Percentiles rank a stretch among this genome's conserved stretches.
These are phyloP conservation scores for Xylaria telfairii DNA, from an alignment of 495 filamentous ascomycete species.

Conservation along the genomic window DNA sequence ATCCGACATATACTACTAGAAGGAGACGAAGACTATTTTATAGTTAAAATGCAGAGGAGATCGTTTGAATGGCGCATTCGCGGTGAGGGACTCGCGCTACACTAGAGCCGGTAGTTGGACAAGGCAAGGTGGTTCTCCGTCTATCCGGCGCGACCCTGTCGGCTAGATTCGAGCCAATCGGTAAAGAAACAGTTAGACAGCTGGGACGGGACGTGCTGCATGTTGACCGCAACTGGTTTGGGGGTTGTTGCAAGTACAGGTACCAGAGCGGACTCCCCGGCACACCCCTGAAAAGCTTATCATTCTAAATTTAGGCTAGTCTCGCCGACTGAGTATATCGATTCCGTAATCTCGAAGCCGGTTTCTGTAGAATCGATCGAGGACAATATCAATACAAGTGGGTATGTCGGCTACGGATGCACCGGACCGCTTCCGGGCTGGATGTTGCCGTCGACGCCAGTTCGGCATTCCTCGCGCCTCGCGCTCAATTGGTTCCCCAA, in stretches of 20 bases:
- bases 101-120: conserved; percentile 1
- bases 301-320: conserved; percentile 8
- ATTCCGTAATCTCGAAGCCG: not conserved
- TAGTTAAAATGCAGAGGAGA: not conserved
- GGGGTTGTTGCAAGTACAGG: not conserved
- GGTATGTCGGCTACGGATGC: not conserved
- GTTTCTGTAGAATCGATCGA: conserved; percentile 4
- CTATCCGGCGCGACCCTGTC: not conserved
- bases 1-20: not conserved
- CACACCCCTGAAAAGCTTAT: not conserved
- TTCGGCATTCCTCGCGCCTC: not conserved
- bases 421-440: not conserved
- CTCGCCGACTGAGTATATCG: not conserved
- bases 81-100: not conserved
- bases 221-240: not conserved
- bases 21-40: not conserved
- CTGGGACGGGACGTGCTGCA: not conserved
- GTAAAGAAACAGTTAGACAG: not conserved
- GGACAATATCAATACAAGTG: not conserved
- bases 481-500: not conserved
- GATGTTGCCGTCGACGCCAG: not conserved
- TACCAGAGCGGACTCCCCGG: not conserved
- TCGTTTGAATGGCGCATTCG: not conserved
- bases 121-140: not conserved
- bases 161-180: conserved; percentile 11